These are phyloP conservation scores for Penicillium psychrosexuale DNA, from an alignment of 2,329 filamentous ascomycete species.

Conservation along the genomic window DNA sequence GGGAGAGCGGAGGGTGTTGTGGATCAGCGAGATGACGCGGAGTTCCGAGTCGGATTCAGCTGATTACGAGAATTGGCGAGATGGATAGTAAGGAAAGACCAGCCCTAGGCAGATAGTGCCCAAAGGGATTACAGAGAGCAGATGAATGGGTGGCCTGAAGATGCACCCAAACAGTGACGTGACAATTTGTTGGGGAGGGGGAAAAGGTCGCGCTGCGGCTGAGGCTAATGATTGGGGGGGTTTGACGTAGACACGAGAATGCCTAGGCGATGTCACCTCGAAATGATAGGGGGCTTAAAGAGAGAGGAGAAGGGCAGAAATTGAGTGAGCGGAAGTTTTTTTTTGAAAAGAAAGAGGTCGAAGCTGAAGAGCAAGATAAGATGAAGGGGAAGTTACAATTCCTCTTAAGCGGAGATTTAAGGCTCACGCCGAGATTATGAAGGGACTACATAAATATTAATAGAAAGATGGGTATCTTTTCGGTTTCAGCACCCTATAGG, in stretches of 20 bases:
- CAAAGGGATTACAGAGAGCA: constrained; percentile 12
- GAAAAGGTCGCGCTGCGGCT: constrained; percentile 27
- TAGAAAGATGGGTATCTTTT: constrained; percentile 3
- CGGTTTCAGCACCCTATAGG: constrained; percentile 10
- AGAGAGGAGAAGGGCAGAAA: constrained; percentile 1
- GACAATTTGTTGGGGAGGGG: constrained; percentile 15
- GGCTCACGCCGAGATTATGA: constrained; percentile 10
- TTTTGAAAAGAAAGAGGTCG: constrained; percentile 1
- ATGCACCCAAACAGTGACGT: constrained; percentile 20
- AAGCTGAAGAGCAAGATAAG: constrained; percentile 16
- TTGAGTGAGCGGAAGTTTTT: constrained; percentile 5
- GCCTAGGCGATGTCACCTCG: background rate
- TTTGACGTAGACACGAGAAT: constrained; percentile 10
- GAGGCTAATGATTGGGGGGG: constrained; percentile 21
- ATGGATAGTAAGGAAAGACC: constrained; percentile 12
- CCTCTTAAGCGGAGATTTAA: constrained; percentile 19
- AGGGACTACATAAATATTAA: background rate
- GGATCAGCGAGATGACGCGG: constrained; percentile 12
- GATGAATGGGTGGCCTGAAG: constrained; percentile 15
- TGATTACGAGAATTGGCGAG: constrained; percentile 14
- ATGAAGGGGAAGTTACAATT: constrained; percentile 16
- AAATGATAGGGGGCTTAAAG: background rate
- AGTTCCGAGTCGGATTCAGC: constrained; percentile 8
- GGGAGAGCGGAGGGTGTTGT: constrained; percentile 11
- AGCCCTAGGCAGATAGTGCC: constrained; percentile 14